Evolutionary conservation across 2,329 filamentous ascomycete genomes (phyloP).

Genomic region (Epichloe gansuensis): DNA sequence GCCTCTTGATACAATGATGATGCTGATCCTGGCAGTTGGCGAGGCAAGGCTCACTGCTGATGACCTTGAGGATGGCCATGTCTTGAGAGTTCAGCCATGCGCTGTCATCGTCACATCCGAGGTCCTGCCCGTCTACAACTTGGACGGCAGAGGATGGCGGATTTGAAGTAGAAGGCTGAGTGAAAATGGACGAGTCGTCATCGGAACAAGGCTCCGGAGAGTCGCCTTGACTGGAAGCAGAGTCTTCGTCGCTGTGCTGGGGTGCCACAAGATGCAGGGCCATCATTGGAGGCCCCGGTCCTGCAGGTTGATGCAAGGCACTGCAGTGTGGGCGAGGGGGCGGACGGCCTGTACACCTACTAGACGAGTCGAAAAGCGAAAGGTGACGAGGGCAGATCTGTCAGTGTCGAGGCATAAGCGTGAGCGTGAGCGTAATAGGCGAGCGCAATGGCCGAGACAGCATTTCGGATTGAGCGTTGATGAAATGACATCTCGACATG

Average conservation of each 20-base stretch:
- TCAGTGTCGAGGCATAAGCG: background rate
- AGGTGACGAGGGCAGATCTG: background rate
- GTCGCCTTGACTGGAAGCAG: slow-evolving; percentile 11
- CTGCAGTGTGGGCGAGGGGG: slow-evolving; percentile 3
- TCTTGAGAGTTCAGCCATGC: slow-evolving; percentile 13
- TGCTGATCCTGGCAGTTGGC: slow-evolving; percentile 2
- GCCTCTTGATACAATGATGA: slow-evolving; percentile 16
- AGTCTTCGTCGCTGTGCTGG: slow-evolving; percentile 10
- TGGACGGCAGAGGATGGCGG: slow-evolving; percentile 7
- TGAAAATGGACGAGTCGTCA: slow-evolving; percentile 9
- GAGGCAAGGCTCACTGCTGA: slow-evolving; percentile 6
- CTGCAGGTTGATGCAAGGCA: slow-evolving; percentile 15
- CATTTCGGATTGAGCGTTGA: background rate
- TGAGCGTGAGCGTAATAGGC: background rate
- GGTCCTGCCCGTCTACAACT: slow-evolving; percentile 1
- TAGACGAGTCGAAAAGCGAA: background rate
- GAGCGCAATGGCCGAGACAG: slow-evolving; percentile 3
- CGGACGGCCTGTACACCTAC: background rate
- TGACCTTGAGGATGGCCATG: slow-evolving; percentile 13
- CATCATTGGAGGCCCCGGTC: slow-evolving; percentile 15
- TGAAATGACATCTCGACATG: background rate
- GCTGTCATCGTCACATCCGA: slow-evolving; percentile 9
- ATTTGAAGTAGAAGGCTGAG: slow-evolving; percentile 7
- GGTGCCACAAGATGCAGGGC: slow-evolving; percentile 13
- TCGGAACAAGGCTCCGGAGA: slow-evolving; percentile 9